Base-by-base conservation (phyloP, 2,329 filamentous ascomycete species). In the Talaromyces sp. region DNA sequence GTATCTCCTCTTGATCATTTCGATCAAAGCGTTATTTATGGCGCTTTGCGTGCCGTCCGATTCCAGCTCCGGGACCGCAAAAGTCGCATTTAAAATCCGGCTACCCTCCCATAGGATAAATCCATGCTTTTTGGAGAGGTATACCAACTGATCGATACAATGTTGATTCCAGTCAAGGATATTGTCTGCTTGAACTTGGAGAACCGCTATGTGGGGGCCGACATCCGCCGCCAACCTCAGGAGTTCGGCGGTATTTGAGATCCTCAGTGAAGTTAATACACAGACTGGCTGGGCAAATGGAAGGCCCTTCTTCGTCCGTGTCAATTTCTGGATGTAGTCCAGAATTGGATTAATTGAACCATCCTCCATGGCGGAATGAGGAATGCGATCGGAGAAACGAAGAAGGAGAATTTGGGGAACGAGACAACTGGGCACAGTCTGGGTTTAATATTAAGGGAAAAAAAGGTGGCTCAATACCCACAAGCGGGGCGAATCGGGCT, bases 161-260 rank as follows among this genome's bases (percentile, higher is more conserved):
- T 81, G 75, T 54, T 82, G 78, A 13, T 77, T 78, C 76, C 83
- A 86, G 68, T 86, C 83, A 56, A 80, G 77, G 60, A 86, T 80
- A 47, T 83, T 83, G 68, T 86, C 83, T 50, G 81, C 82, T 63
- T 85, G 82, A 4, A 84, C 82, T 68, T 85, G 83, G 50, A 86
- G 73, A 24, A 86, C 69, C 58, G 81, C 83, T 52, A 86, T 85
- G 55, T 80, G 78, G 59, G 85, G 82, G 54, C 84, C 83, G 14
- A 85, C 75, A 32, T 84, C 78, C 56, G 83, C 78, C 27, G 82
- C 82, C 9, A 86, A 71, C 39, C 75, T 73, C 16, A 86, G 67
- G 16, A 86, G 76, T 59, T 82, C 75, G 47, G 77, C 75, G 10
- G 82, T 82, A 43, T 77, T 83, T 44, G 77, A 79, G 55, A 86